Base-by-base conservation (phyloP, 2,329 filamentous ascomycete genomes). In the Hypoxylon sp. region DNA sequence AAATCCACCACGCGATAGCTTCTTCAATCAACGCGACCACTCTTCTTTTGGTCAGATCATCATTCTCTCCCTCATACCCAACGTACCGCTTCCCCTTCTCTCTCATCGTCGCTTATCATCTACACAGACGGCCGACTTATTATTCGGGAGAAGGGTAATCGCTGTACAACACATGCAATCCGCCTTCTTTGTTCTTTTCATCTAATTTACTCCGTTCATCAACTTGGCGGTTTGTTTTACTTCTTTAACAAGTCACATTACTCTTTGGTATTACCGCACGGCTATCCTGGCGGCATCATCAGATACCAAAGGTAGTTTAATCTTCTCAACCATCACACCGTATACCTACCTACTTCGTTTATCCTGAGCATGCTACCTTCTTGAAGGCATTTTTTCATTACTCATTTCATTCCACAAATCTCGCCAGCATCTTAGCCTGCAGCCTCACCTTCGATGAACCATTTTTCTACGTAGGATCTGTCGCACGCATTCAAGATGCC, bases 401-500 rank as follows among this genome's bases (percentile, higher is more conserved):
- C 41, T 37, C 26, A 29, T 30, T 44, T 32, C 35, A 40, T 35
- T 57, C 38, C 25, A 29, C 59, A 40, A 51, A 49, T 51, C 36
- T 51, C 55, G 46, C 56, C 46, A 57, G 51, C 54, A 43, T 58
- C 50, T 56, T 45, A 38, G 45, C 44, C 9, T 49, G 27, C 27
- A 41, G 45, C 37, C 30, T 51, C 27, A 40, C 40, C 41, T 47
- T 57, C 53, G 59, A 65, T 67, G 64, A 65, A 49, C 54, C 62
- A 61, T 53, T 60, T 51, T 29, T 35, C 48, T 40, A 36, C 51
- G 29, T 54, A 49, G 51, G 59, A 57, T 44, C 36, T 53, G 55
- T 41, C 48, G 43, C 44, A 37, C 27, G 25, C 34, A 50, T 13
- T 16, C 53, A 73, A 59, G 50, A 84, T 84, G 81, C 76, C 79